phyloP scores from a whole-genome alignment of 2,329 filamentous ascomycete genomes.

The Knoxdaviesia proteae region DNA sequence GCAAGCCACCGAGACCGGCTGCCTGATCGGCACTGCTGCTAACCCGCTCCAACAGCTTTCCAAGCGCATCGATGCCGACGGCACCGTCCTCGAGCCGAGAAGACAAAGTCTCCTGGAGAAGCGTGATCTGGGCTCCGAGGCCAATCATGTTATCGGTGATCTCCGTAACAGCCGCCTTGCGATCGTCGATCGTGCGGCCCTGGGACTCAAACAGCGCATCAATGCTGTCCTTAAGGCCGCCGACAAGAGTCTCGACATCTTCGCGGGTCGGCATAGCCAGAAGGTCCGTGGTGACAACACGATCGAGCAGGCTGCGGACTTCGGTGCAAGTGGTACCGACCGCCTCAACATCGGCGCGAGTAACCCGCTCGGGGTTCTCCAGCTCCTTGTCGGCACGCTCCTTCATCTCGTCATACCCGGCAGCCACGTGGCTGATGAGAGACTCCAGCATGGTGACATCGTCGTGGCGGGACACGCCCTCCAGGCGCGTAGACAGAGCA shows the following conservation, averaged over 20 bases:
- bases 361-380: slow-evolving; percentile 43
- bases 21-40: slow-evolving; percentile 41
- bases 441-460: slow-evolving; percentile 60
- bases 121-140: slow-evolving; percentile 56
- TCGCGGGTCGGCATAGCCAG: slow-evolving; percentile 54
- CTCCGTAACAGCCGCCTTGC: slow-evolving; percentile 62
- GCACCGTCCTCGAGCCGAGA: slow-evolving; percentile 57
- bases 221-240: slow-evolving; percentile 48
- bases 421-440: slow-evolving; percentile 57
- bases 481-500: slow-evolving; percentile 43
- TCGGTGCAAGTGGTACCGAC: slow-evolving; percentile 69
- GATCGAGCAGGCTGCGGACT: slow-evolving; percentile 58
- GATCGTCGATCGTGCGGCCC: slow-evolving; percentile 60
- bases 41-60: slow-evolving; percentile 47
- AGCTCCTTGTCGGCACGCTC: slow-evolving; percentile 27
- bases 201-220: slow-evolving; percentile 50
- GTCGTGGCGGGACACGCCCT: slow-evolving; percentile 52
- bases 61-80: slow-evolving; percentile 49
- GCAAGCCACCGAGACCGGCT: slow-evolving; percentile 33
- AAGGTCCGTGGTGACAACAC: slow-evolving; percentile 49
- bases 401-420: slow-evolving; percentile 55
- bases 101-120: slow-evolving; percentile 57
- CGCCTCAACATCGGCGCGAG: slow-evolving; percentile 64
- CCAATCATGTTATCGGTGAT: slow-evolving; percentile 60
- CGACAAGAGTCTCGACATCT: slow-evolving; percentile 51